Percentiles rank a stretch among this genome's conserved stretches.
phyloP scores from a whole-genome alignment of 257 asterid species.

The Ilex asprella region DNA sequence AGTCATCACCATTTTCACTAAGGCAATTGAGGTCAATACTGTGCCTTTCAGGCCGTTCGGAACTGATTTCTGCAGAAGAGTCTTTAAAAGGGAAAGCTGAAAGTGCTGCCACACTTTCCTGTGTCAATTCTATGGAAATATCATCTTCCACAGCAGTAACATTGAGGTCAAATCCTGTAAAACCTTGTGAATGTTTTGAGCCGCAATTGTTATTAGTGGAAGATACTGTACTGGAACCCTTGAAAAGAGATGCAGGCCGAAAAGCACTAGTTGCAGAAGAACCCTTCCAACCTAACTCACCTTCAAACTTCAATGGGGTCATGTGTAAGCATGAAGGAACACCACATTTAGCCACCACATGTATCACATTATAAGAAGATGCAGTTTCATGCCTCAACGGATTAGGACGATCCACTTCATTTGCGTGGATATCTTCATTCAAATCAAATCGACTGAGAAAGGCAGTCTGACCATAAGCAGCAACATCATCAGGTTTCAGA shows the following conservation, averaged over 20 bases:
- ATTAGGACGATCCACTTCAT: constrained; percentile 19
- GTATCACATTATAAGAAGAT: constrained; percentile 33
- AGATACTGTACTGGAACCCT: constrained; percentile 6
- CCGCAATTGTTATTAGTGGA: constrained; percentile 2
- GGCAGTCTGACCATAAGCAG: constrained; percentile 8
- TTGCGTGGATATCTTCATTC: constrained; percentile 35
- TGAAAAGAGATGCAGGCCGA: constrained; percentile 21
- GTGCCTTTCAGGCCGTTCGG: constrained; percentile 23
- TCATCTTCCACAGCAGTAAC: constrained; percentile 41
- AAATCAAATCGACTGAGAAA: constrained; percentile 40
- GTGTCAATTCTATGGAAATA: constrained; percentile 9
- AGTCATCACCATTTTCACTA: constrained; percentile 27
- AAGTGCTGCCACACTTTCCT: constrained; percentile 3
- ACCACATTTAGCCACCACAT: constrained; percentile 45
- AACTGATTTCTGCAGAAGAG: constrained; percentile 15
- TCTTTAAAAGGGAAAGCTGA: constrained; percentile 9
- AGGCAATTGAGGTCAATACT: constrained; percentile 44
- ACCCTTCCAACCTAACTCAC: constrained; percentile 45
- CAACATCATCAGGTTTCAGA: constrained; percentile 9
- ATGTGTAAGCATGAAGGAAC: constrained; percentile 27
- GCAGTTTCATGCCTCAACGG: constrained; percentile 16
- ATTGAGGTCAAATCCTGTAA: constrained; percentile 52
- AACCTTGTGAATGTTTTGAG: constrained; percentile 8
- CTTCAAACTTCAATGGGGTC: constrained; percentile 40
- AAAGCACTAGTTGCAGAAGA: constrained; percentile 49